Base-by-base conservation (phyloP, 1,284 basidiomycete genomes). In the Trametes hirsuta region DNA sequence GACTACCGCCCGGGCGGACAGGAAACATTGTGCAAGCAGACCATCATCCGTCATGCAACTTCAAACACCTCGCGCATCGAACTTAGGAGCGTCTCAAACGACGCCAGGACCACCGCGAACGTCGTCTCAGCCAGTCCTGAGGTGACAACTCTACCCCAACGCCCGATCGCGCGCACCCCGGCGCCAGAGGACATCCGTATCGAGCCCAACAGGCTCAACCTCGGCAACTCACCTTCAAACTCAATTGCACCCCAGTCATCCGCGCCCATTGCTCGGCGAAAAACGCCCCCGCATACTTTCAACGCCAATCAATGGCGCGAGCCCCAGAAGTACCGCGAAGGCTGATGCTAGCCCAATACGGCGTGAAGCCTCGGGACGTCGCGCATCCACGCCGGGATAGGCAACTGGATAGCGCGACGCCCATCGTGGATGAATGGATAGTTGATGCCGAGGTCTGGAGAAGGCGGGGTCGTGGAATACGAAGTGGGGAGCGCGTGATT, bases 361-460 rank as follows among this genome's bases (percentile, higher is more conserved):
- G 9, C 50, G 25, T 9, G n/a, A 24, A 8, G 22, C 36, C 25
- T 10, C 6, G 10, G 12, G 21, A 18, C 3, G 0, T 12, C 4
- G 15, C 5, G 14, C 14, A 2, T 30, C 11, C 15, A 14, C 8
- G 30, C 40, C 47, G 8, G 12, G 47, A 56, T 56, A 56, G 54
- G 47, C 47, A 56, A 18, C 47, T 45, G 30, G 34, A 56, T 49
- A 56, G 47, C 18, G 18, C 47, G 40, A 11, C 40, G 21, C 47
- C 47, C 47, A 44, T n/a, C 35, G 3, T 39, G 39, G 10, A 36
- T n/a, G 14, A 6, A n/a, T 12, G 21, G 36, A n/a, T 15, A 12
- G 6, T 21, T 56, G 54, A 56, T 50, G 4, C 30, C 54, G 47
- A 56, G 41, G 54, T 3, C 37, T 8, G 18, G 47, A 44, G 54